A percentile compares a stretch with the other conserved stretches of the same genome.
These are phyloP conservation scores for Colletotrichum theobromicola DNA, from an alignment of 2,329 filamentous ascomycete genomes.

Conservation along the genomic window DNA sequence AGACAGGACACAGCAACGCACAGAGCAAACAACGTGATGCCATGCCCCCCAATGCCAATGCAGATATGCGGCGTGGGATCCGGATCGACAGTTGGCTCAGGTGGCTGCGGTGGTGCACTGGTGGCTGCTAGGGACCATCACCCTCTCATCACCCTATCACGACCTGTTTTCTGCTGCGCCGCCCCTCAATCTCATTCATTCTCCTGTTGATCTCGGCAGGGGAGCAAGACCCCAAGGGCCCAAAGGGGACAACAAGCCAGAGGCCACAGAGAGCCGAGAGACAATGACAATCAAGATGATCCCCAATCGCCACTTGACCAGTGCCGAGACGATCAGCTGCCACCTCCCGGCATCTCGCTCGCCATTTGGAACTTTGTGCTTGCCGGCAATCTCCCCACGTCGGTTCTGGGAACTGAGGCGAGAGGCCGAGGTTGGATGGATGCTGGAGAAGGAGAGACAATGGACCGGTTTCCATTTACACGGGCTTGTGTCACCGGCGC, in stretches of 20 bases:
- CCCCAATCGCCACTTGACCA: background rate
- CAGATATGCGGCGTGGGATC: background rate
- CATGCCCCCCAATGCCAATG: background rate
- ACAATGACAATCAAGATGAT: constrained; percentile 2
- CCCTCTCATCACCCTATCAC: constrained; percentile 7
- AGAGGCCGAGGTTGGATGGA: background rate
- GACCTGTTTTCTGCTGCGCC: background rate
- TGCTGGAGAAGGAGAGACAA: background rate
- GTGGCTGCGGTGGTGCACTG: background rate
- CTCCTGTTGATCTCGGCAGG: constrained; percentile 18
- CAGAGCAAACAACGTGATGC: background rate
- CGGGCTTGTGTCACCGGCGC: background rate
- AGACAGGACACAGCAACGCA: background rate
- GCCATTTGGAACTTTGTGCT: background rate
- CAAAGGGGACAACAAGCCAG: constrained; percentile 2
- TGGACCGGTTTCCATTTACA: background rate
- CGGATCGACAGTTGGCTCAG: constrained; percentile 7
- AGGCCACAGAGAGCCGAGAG: background rate
- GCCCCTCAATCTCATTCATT: constrained; percentile 17
- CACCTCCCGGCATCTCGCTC: background rate
- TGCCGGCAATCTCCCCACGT: background rate
- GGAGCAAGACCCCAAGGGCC: background rate
- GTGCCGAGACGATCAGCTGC: constrained; percentile 16
- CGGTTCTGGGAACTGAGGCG: background rate
- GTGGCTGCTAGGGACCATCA: background rate